Base-by-base conservation (phyloP, 306 rosid species). In the Dryas alaskensis region DNA sequence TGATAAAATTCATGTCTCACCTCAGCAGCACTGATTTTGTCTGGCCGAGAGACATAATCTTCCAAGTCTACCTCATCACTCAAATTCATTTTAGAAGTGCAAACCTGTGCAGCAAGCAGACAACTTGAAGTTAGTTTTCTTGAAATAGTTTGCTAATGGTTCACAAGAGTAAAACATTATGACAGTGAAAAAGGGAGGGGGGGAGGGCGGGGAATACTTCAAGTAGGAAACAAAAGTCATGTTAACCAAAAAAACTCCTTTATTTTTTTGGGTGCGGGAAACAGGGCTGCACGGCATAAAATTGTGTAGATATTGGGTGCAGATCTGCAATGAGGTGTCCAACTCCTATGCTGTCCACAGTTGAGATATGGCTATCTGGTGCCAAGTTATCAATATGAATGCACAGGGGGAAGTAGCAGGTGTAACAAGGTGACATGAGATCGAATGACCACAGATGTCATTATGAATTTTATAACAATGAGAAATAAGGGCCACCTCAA, bases 11-110 rank as follows among this genome's bases (percentile, higher is more conserved):
- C 74, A 77, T 10, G 48, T 60, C 96, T 75, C 81, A 95, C 99
- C 99, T 95, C 99, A 63, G 99, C 99, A 65, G 99, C 99, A 80
- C 99, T 95, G 68, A 95, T 95, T 88, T 92, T 95, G 79, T 95
- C 99, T 45, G 99, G 99, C 66, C 99, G 96, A 62, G 99, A 95
- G 80, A 95, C 99, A 80, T 95, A 95, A 79, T 95, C 99, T 78
- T 95, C 99, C 74, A 95, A 81, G 74, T 95, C 99, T 22, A 95
- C 99, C 81, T 95, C 99, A 57, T 95, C 99, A 79, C 99, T 16
- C 78, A 95, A 86, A 81, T 95, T 95, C 99, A 95, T 95, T 78
- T 95, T 95, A 45, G 99, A 93, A 0, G 99, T 95, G 88, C 99
- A 95, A 70, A 95, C 99, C 99, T 95, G 88, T 66, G 73, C 11